Base-by-base conservation (phyloP, 176 grass and related monocot genomes). In the Tillandsia fasciculata region DNA sequence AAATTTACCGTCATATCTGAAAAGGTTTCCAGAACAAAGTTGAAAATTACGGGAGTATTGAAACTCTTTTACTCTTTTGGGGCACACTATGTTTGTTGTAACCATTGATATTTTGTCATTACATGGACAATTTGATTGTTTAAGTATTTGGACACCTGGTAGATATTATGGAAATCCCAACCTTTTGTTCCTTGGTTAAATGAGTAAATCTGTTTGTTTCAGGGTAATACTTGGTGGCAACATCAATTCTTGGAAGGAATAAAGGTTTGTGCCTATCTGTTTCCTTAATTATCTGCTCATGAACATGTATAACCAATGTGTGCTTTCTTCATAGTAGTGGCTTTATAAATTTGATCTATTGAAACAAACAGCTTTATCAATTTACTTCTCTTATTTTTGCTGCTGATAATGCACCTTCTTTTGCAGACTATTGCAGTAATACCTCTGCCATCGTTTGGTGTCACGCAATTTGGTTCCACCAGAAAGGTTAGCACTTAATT, bases 141-240 rank as follows among this genome's bases (percentile, higher is more conserved):
- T 42, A 26, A 51, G 22, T 33, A 49, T 6, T 71, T 20, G 47
- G 11, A 71, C 12, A 64, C 48, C 42, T 26, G 33, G 33, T 42
- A 8, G 33, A 50, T 61, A 61, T 18, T 17, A 23, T 48, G 66
- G 11, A 9, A 61, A 69, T 17, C 61, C 27, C 33, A 53, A n/a
- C 10, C 12, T 52, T 64, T 50, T 69, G 9, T 50, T 51, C 12
- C 4, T 53, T 12, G 50, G 8, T 33, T 64, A 63, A 13, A 22
- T 12, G 17, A 59, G 12, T 61, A 74, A 77, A 61, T 26, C 77
- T 78, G 48, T 81, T 27, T 72, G 78, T 73, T 84, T 74, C 78
- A 96, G 92, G 88, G 78, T 65, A 83, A 84, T 83, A 91, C 86
- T 80, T 91, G 86, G 85, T 96, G 86, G 78, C 81, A 89, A 74